Conservation (phyloP, 495 filamentous ascomycete genomes). For the Penicillium simplicissimum region DNA sequence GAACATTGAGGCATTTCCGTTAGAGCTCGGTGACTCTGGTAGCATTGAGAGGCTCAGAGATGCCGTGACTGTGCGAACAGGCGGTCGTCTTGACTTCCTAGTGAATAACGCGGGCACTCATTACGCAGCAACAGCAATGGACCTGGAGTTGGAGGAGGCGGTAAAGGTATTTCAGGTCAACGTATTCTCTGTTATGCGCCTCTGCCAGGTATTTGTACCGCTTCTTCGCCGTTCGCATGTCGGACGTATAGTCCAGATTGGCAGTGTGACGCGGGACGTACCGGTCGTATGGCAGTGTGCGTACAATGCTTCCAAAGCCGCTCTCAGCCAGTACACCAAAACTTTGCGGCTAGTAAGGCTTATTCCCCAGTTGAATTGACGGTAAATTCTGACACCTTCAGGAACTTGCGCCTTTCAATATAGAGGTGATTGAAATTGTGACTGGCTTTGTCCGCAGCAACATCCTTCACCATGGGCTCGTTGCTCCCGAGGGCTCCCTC, state of each 20-base stretch:
- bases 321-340: slow-evolving; percentile 24
- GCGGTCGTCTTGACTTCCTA: slow-evolving; percentile 35
- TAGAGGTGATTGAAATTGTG: slow-evolving; percentile 16
- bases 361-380: too few relatives aligned
- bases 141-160: slow-evolving; percentile 31
- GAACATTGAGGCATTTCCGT: slow-evolving; percentile 10
- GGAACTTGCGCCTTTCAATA: slow-evolving; percentile 10
- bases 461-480: slow-evolving; percentile 17
- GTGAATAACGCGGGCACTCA: slow-evolving; percentile 44
- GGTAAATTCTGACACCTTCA: not conserved
- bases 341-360: slow-evolving; percentile 25
- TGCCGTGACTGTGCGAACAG: slow-evolving; percentile 9
- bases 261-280: slow-evolving; percentile 22
- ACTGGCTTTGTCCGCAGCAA: slow-evolving; percentile 17
- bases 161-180: slow-evolving; percentile 45
- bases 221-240: slow-evolving; percentile 36
- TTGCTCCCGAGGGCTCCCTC: slow-evolving; percentile 11
- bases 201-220: slow-evolving; percentile 40
- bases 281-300: slow-evolving; percentile 22
- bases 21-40: slow-evolving; percentile 6
- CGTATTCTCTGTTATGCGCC: slow-evolving; percentile 36
- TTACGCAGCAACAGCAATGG: slow-evolving; percentile 32
- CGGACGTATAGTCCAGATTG: slow-evolving; percentile 29
- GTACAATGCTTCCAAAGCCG: slow-evolving; percentile 33
- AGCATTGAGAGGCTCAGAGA: slow-evolving; percentile 17